Percentiles rank a stretch among this genome's conserved stretches.
phyloP scores from a whole-genome alignment of 208 protist genomes.

The Trypanosoma melophagium region DNA sequence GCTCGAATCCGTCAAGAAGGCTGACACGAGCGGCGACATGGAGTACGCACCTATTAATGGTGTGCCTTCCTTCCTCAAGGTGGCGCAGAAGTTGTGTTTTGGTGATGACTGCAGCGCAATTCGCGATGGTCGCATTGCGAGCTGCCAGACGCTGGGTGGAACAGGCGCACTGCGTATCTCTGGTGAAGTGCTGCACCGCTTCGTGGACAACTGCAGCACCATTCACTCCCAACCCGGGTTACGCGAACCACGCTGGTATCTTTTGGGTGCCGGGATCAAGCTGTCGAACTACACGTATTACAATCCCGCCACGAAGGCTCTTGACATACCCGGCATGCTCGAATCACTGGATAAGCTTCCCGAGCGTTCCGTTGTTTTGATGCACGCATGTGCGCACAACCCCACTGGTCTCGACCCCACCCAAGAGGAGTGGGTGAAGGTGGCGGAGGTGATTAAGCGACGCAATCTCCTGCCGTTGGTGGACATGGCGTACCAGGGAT shows the following conservation, averaged over 20 bases:
- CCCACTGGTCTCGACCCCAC: constrained; percentile 97
- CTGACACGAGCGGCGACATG: constrained; percentile 47
- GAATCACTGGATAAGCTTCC: constrained; percentile 53
- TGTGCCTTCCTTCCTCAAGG: constrained; percentile 71
- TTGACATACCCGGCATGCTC: constrained; percentile 78
- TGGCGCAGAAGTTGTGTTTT: constrained; percentile 84
- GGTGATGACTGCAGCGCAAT: constrained; percentile 56
- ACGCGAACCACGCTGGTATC: constrained; percentile 78
- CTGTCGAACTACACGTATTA: constrained; percentile 73
- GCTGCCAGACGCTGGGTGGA: constrained; percentile 76
- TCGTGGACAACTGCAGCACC: constrained; percentile 29
- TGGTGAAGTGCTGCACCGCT: constrained; percentile 59
- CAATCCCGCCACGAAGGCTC: constrained; percentile 43
- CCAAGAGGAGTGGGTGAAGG: constrained; percentile 88
- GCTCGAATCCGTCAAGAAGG: constrained; percentile 87
- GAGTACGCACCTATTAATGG: constrained; percentile 97
- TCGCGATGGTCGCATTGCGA: constrained; percentile 59
- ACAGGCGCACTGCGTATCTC: constrained; percentile 78
- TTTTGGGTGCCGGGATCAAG: constrained; percentile 48
- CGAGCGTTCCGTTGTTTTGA: constrained; percentile 86
- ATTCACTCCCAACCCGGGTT: constrained; percentile 75
- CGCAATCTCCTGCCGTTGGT: constrained; percentile 89
- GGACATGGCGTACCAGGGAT: constrained; percentile 96
- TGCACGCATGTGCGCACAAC: constrained; percentile 98
- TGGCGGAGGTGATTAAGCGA: constrained; percentile 74